Conservation (phyloP, 106 monocot species). For the Dioscorea zingiberensis region DNA sequence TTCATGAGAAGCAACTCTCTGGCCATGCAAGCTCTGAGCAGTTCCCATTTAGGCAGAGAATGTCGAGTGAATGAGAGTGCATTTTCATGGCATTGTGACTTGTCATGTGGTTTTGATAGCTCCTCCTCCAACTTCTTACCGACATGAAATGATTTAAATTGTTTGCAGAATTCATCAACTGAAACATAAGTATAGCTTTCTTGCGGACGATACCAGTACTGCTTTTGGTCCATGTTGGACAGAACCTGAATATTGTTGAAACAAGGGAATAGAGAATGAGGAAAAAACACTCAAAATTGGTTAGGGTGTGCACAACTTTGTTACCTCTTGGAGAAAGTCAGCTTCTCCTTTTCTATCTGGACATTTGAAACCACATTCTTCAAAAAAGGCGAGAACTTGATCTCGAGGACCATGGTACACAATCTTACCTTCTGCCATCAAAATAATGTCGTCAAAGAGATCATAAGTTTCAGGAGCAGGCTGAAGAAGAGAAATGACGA, state of each 20-base stretch:
- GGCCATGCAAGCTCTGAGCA: constrained; percentile 62
- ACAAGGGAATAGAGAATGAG: no score
- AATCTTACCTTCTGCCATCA: background rate
- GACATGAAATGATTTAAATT: constrained; percentile 39
- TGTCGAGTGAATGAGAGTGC: constrained; percentile 48
- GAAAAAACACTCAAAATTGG: background rate
- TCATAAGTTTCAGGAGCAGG: constrained; percentile 76
- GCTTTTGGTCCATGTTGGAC: constrained; percentile 79
- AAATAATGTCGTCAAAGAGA: constrained; percentile 43
- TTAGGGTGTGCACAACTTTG: no score
- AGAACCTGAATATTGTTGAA: constrained; percentile 34
- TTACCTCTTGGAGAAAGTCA: constrained; percentile 6
- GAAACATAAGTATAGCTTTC: constrained; percentile 39
- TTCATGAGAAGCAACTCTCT: constrained; percentile 84
- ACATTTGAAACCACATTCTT: constrained; percentile 2
- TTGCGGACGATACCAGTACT: constrained; percentile 48
- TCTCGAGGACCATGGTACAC: background rate
- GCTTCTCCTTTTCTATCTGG: background rate
- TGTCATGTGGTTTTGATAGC: constrained; percentile 42
- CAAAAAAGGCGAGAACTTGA: background rate
- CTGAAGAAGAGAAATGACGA: constrained; percentile 71
- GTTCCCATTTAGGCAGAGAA: constrained; percentile 59
- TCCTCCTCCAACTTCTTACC: constrained; percentile 42
- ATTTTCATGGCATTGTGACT: constrained; percentile 30
- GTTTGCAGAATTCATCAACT: constrained; percentile 33